Base-by-base conservation (phyloP, 495 filamentous ascomycete genomes). In the Tirmania nivea region DNA sequence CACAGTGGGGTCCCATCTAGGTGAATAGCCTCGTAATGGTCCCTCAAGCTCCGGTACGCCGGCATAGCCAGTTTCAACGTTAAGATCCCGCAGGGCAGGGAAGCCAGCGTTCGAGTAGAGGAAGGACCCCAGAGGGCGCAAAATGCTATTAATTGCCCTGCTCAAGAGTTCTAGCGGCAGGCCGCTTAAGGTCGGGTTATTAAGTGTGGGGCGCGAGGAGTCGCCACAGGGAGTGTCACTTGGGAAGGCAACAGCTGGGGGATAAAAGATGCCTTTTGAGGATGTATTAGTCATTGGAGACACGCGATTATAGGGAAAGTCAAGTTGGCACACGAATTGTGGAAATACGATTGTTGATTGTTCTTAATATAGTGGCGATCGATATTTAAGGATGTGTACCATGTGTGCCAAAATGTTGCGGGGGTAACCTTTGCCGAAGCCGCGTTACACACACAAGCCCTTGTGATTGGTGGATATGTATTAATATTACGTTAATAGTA, bases 1-100 rank as follows among this genome's bases (percentile, higher is more conserved):
- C 20, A 94, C 87, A 35, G 83, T 82, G n/a, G 89, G 88, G 60
- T 90, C 85, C 62, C 76, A 87, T 55, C 81, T 75, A 14, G 79
- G 73, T 12, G 72, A 61, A 59, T 80, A 79, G 19, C 70, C 56
- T 8, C 77, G 68, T 12, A 94, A 71, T 20, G 42, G 21, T 9
- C 61, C 62, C 4, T 56, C 48, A 31, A 35, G 50, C 21, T 61
- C 56, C 10, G 19, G 11, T n/a, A n/a, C n/a, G n/a, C n/a, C n/a
- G n/a, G n/a, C n/a, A n/a, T n/a, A n/a, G n/a, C n/a, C n/a, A 8
- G 48, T 10, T 12, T 74, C 70, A 4, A 65, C 60, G 16, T 68
- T 65, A 8, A 81, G 69, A 35, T 75, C 61, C 51, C 75, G 77
- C 34, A 86, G 71, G 25, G 67, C 60, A 42, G 67, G 71, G 57